Base-by-base conservation (phyloP, 2,329 filamentous ascomycete species). In the Cercospora zeae-maydis region DNA sequence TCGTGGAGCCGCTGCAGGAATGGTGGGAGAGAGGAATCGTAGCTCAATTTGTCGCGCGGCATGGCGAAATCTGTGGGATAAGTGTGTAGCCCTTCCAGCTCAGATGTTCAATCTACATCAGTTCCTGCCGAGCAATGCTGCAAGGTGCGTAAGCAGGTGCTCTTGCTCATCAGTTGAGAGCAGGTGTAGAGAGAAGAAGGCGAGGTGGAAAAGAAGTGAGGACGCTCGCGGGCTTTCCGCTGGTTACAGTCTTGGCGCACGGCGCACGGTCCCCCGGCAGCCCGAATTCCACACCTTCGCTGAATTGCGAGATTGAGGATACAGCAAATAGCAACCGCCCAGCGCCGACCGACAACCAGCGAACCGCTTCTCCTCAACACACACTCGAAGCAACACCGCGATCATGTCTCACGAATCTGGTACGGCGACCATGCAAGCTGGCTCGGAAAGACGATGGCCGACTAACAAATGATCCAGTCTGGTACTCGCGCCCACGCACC, bases 401-500 rank as follows among this genome's bases (percentile, higher is more conserved):
- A 88, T 78, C 78, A 91, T 91, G 88, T 88, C 88, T 82, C 88
- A 91, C 92, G 93, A 98, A 86, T 92, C 90, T 79, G 63, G 62
- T 63, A 63, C 36, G 52, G 49, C 52, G 58, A 52, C 19, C 27
- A 27, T 49, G 57, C 39, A 39, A 63, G 21, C 7, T 11, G 4
- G 30, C 31, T 33, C 19, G 36, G 36, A 59, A 21, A 24, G 24
- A 27, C 14, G 39, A 33, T n/a, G 42, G 19, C 16, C 19, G 31
- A 59, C 63, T 65, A 59, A 65, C 55, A n/a, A 14, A 31, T 58
- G 45, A 14, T 55, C 58, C 62, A 60, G 92, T 98, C 84, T 99
- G 93, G 93, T 96, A 96, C 89, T 96, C 92, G 78, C 93, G 95
- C 82, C 95, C 95, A 79, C 90, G 93, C 83, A 92, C 82, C 81